Conservation (phyloP, 108 stramenopile species). For the Skeletonema marinoi region DNA sequence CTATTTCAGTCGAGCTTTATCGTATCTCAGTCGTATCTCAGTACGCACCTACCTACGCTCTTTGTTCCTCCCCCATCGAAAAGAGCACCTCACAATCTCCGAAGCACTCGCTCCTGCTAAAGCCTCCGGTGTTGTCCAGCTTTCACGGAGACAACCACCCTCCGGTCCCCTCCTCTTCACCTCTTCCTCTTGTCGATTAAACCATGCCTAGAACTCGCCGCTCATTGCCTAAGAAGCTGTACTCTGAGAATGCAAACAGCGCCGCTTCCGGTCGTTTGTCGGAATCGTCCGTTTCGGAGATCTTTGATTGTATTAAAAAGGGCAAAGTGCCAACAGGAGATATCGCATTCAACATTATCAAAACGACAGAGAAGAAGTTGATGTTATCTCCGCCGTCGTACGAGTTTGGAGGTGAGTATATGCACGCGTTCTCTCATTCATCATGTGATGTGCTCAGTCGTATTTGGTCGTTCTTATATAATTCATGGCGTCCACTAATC, state of each 20-base stretch:
- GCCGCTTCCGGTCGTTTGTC: conserved; percentile 35
- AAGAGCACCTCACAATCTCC: no score
- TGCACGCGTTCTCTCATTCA: neutral
- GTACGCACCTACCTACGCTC: no score
- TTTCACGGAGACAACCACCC: no score
- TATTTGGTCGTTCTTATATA: neutral
- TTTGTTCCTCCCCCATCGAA: no score
- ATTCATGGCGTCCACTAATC: neutral
- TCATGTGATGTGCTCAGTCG: conserved; percentile 9
- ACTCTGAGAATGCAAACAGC: neutral
- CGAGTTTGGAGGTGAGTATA: conserved; percentile 67
- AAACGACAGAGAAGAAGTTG: conserved; percentile 50
- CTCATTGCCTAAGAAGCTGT: neutral
- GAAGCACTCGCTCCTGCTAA: no score
- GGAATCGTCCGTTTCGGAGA: conserved; percentile 60
- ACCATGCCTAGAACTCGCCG: neutral
- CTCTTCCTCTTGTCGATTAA: neutral
- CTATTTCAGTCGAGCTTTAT: no score
- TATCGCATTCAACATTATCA: conserved; percentile 69
- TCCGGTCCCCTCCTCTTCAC: neutral
- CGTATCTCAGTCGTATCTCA: no score
- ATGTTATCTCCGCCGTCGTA: conserved; percentile 75
- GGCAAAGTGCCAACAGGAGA: conserved; percentile 50
- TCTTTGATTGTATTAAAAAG: conserved; percentile 66
- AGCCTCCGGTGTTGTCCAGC: no score